A percentile compares a stretch with the other conserved stretches of the same genome.
Evolutionary conservation across 2,329 filamentous ascomycete genomes (phyloP).

Genomic region (Cryphonectria naterciae): DNA sequence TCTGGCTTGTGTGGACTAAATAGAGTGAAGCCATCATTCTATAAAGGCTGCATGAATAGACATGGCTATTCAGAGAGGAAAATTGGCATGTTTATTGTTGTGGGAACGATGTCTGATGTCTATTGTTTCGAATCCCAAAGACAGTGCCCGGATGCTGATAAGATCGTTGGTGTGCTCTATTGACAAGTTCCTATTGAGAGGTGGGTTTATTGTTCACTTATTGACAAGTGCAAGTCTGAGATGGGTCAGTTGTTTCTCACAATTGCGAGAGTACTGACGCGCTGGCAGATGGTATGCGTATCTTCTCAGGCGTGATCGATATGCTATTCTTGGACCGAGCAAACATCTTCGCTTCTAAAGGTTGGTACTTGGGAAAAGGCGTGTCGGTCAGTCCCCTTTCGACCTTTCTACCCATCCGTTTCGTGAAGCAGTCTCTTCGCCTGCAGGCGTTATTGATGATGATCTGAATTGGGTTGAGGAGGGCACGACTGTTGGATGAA

Average conservation of each 20-base stretch:
- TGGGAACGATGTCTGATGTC: conserved; percentile 2
- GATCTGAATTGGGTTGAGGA: background rate
- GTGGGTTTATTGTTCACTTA: conserved; percentile 10
- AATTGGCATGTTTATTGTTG: background rate
- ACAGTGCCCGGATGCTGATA: background rate
- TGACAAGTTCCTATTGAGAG: background rate
- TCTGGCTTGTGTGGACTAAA: background rate
- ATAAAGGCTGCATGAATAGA: conserved; percentile 13
- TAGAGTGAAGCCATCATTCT: conserved; percentile 5
- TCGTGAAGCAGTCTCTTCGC: background rate
- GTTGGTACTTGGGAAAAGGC: background rate
- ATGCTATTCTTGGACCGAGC: background rate
- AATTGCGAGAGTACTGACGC: background rate
- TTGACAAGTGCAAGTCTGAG: background rate
- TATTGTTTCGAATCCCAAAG: conserved; percentile 20
- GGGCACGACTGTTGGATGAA: background rate
- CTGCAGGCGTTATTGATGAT: background rate
- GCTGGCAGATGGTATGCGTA: background rate
- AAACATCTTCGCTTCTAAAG: background rate
- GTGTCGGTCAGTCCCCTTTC: background rate
- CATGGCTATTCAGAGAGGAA: conserved; percentile 17
- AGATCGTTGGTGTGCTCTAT: background rate
- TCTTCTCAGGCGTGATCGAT: background rate
- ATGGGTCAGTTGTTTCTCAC: background rate
- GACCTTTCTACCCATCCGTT: background rate